Conservation (phyloP, 768 basidiomycete species). For the Mycena galericulata region DNA sequence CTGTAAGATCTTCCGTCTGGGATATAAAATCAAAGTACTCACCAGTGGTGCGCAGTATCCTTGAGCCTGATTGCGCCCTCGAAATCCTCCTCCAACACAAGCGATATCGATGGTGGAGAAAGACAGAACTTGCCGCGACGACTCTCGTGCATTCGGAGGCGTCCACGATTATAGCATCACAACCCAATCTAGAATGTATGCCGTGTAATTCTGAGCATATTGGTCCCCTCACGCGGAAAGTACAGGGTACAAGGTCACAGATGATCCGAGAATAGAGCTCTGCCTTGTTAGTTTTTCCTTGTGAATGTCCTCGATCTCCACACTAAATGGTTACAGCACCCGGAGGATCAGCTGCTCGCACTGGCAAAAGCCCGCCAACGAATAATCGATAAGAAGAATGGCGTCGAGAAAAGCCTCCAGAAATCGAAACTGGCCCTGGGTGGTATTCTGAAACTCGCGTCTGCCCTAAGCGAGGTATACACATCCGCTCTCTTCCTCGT, state of each 20-base stretch:
- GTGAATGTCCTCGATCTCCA: background rate
- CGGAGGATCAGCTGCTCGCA: background rate
- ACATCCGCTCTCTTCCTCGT: background rate
- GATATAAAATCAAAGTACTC: background rate
- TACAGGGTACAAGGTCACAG: background rate
- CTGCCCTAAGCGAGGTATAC: background rate
- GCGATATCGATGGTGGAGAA: background rate
- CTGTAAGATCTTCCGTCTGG: background rate
- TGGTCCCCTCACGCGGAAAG: background rate
- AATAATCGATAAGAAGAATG: background rate
- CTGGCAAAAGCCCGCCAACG: background rate
- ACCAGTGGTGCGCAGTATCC: background rate
- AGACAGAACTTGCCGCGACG: background rate
- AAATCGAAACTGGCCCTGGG: background rate
- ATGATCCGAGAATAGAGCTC: background rate
- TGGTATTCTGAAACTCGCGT: background rate
- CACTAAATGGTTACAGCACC: background rate
- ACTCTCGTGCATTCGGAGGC: background rate
- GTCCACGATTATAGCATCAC: background rate
- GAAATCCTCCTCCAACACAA: background rate
- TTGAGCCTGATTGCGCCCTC: background rate
- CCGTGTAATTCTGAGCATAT: background rate
- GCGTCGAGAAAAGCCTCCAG: background rate
- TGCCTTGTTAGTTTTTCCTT: background rate
- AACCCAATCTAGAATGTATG: background rate